phyloP scores from a whole-genome alignment of 2,329 filamentous ascomycete species.

The Gyromitra esculenta region DNA sequence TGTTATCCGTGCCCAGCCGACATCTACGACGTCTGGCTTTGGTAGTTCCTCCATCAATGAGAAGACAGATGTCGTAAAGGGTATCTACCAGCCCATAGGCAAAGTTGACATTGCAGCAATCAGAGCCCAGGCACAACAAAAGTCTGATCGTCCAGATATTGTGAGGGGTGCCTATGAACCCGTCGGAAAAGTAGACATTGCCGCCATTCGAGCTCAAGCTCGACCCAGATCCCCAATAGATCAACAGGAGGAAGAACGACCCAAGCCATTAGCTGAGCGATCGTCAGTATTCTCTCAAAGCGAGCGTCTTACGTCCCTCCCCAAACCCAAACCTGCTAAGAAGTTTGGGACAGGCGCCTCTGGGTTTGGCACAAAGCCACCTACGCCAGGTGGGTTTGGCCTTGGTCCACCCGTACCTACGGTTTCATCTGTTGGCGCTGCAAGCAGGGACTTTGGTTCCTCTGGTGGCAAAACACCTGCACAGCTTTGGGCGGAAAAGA shows the following conservation, averaged over 20 bases:
- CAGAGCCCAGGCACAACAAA: slow-evolving; percentile 73
- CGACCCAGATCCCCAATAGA: slow-evolving; percentile 67
- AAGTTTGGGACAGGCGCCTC: slow-evolving; percentile 78
- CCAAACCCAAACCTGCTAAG: slow-evolving; percentile 94
- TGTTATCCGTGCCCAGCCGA: slow-evolving; percentile 79
- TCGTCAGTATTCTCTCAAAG: slow-evolving; percentile 77
- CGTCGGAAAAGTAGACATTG: slow-evolving; percentile 95
- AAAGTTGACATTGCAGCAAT: slow-evolving; percentile 98
- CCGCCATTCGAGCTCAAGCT: slow-evolving; percentile 85
- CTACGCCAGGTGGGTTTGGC: slow-evolving; percentile 75
- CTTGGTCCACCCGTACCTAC: slow-evolving; percentile 70
- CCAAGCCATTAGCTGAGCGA: slow-evolving; percentile 77
- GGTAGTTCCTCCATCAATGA: slow-evolving; percentile 61
- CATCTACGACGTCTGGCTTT: slow-evolving; percentile 64
- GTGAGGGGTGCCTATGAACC: slow-evolving; percentile 96
- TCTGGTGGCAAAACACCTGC: slow-evolving; percentile 95
- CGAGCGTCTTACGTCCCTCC: slow-evolving; percentile 83
- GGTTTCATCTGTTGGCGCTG: slow-evolving; percentile 75
- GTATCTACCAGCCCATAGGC: slow-evolving; percentile 90
- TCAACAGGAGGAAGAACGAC: slow-evolving; percentile 63
- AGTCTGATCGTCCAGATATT: slow-evolving; percentile 81
- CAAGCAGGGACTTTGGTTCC: slow-evolving; percentile 93
- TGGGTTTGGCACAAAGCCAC: slow-evolving; percentile 89
- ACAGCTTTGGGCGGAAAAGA: slow-evolving; percentile 97
- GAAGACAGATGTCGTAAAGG: slow-evolving; percentile 75